Evolutionary conservation across 2,329 filamentous ascomycete species (phyloP), one percentile per base, ranked within the genome.

Genomic region (Harringtonia aguacate): DNA sequence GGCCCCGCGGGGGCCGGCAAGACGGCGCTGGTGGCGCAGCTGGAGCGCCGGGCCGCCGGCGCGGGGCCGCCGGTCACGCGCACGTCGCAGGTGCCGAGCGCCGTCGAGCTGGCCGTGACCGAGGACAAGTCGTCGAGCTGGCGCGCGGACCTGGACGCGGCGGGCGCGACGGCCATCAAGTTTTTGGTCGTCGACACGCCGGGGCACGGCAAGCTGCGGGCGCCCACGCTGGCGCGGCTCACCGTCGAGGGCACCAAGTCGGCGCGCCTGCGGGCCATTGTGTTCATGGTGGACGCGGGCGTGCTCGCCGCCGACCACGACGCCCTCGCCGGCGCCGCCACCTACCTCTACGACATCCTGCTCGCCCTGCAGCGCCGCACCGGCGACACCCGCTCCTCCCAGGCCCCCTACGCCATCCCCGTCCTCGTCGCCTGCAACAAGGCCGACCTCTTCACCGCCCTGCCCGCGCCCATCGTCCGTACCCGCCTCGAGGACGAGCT

Each of bases 351-450:
- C 66, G 89, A 97, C 49, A 67, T 94, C 1, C 74, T 98, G n/a
- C 71, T 97, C 4, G 61, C 75, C 4, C 69, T 98, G 46, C 92
- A 97, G 67, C 84, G 81, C 62, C 74, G 81, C 12, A 55, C 53
- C 44, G 53, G 54, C 28, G 59, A 55, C 39, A 50, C 53, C 44
- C 62, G 59, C 51, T 50, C 56, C 36, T 51, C 72, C 37, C 81
- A 78, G 53, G 69, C 68, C 1, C 72, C 76, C 0, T 64, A 69
- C 20, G 70, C 75, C 20, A 72, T 92, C 9, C 80, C 85, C 0
- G 73, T 98, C 8, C 72, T 98, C 30, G 69, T 98, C 29, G 89
- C 88, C 2, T 89, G 88, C 43, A 98, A 97, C 65, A 98, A 98
- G 72, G 75, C 88, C 58, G 92, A 98, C 61, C 72, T 98, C 1